Conservation (phyloP, 306 rosid species). For the Vicia sativa region DNA sequence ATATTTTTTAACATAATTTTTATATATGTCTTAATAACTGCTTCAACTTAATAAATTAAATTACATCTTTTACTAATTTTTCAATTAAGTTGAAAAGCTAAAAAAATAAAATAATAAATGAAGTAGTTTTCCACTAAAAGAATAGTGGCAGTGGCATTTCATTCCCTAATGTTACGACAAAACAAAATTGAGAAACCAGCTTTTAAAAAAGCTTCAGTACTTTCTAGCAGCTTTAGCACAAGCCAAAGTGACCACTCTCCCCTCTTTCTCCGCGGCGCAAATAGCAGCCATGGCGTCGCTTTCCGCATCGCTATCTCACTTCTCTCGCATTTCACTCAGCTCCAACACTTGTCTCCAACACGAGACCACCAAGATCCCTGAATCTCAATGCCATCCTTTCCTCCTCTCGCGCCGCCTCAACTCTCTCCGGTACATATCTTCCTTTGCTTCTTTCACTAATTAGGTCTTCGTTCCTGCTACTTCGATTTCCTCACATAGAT, state of each 20-base stretch:
- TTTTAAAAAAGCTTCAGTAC: neutral
- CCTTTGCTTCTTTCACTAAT: neutral
- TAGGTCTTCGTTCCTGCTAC: constrained; percentile 22
- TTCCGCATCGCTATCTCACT: constrained; percentile 41
- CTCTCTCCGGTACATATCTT: constrained; percentile 45
- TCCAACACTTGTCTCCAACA: neutral
- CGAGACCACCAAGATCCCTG: constrained; percentile 17
- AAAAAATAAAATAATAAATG: no score
- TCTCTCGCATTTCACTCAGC: constrained; percentile 36
- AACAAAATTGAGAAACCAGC: neutral
- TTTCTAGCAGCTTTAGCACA: no score
- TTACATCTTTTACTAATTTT: no score
- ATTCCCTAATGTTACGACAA: no score
- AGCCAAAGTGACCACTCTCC: neutral
- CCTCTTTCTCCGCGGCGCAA: constrained; percentile 12
- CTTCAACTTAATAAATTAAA: no score
- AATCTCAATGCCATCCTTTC: constrained; percentile 47
- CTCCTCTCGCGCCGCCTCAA: constrained; percentile 32
- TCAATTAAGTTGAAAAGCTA: no score
- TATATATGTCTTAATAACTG: no score
- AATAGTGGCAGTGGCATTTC: no score
- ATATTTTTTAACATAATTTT: no score
- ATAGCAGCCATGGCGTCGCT: constrained; percentile 50
- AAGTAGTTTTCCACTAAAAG: no score
- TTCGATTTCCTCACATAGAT: neutral